phyloP scores from a whole-genome alignment of 495 filamentous ascomycete species.

The Penicillium ochrochloron region DNA sequence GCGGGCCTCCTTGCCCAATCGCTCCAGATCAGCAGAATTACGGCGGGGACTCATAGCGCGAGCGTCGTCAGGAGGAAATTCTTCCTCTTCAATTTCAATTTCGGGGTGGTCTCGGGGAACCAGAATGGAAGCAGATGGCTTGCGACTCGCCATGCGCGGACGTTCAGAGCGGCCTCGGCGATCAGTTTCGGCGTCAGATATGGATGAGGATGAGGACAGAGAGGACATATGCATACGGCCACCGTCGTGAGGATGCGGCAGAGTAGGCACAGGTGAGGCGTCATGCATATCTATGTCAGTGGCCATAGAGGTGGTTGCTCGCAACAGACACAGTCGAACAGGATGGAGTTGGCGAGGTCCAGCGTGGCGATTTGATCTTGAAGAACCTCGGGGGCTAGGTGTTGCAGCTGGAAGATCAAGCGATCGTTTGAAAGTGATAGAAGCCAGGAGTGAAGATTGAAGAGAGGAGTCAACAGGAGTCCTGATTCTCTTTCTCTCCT shows the following conservation, averaged over 20 bases:
- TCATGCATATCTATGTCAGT: constrained; percentile 47
- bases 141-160: constrained; percentile 63
- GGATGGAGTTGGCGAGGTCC: constrained; percentile 27
- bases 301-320: constrained; percentile 42
- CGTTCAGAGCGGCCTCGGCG: constrained; percentile 52
- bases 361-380: constrained; percentile 28
- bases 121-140: constrained; percentile 80
- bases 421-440: constrained; percentile 10
- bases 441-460: not conserved
- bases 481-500: not conserved
- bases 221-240: constrained; percentile 50
- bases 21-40: constrained; percentile 85
- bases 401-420: constrained; percentile 5
- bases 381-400: constrained; percentile 4
- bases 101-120: constrained; percentile 73
- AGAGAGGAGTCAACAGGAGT: not conserved
- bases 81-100: constrained; percentile 68
- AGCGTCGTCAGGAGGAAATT: constrained; percentile 82
- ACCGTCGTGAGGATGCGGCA: constrained; percentile 51
- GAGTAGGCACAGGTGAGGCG: constrained; percentile 47
- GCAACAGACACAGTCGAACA: constrained; percentile 25
- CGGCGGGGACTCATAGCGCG: constrained; percentile 92
- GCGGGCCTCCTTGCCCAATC: constrained; percentile 79
- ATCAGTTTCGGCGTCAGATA: constrained; percentile 53
- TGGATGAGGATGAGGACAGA: constrained; percentile 51